Evolutionary conservation across 2,329 filamentous ascomycete genomes (phyloP).

Genomic region (Trichoderma aggressivum): DNA sequence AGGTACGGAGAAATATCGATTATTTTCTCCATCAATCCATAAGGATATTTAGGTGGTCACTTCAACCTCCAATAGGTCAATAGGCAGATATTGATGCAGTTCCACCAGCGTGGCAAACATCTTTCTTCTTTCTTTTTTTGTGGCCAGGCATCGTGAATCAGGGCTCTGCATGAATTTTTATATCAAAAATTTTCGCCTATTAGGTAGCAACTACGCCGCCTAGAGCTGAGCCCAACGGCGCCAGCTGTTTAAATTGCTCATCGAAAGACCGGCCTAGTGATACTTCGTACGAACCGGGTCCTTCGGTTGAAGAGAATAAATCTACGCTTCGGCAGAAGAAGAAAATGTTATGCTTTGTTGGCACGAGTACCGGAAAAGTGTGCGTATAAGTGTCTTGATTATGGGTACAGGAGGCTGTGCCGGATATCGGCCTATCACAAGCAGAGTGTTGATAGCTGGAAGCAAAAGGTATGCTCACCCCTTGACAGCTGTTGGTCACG

Average conservation of each 20-base stretch:
- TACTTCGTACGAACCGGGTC: not conserved
- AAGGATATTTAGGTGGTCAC: not conserved
- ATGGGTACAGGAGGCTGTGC: not conserved
- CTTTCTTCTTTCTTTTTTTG: not conserved
- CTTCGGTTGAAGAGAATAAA: too few relatives aligned
- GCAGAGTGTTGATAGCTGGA: not conserved
- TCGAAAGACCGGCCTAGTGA: not conserved
- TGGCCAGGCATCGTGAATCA: not conserved
- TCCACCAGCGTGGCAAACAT: not conserved
- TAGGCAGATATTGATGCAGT: not conserved
- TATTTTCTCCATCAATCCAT: not conserved
- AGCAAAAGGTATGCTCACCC: not conserved
- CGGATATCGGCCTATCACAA: not conserved
- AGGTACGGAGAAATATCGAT: not conserved
- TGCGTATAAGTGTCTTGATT: not conserved
- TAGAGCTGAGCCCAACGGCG: not conserved
- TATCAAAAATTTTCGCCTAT: not conserved
- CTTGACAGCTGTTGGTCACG: not conserved
- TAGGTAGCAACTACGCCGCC: not conserved
- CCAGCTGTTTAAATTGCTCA: not conserved
- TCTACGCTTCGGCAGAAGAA: not conserved
- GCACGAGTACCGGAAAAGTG: not conserved
- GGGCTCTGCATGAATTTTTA: not conserved
- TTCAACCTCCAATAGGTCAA: not conserved
- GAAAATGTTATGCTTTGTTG: not conserved